phyloP scores from a whole-genome alignment of 805 yeast genomes.

The Yarrowia sp. region DNA sequence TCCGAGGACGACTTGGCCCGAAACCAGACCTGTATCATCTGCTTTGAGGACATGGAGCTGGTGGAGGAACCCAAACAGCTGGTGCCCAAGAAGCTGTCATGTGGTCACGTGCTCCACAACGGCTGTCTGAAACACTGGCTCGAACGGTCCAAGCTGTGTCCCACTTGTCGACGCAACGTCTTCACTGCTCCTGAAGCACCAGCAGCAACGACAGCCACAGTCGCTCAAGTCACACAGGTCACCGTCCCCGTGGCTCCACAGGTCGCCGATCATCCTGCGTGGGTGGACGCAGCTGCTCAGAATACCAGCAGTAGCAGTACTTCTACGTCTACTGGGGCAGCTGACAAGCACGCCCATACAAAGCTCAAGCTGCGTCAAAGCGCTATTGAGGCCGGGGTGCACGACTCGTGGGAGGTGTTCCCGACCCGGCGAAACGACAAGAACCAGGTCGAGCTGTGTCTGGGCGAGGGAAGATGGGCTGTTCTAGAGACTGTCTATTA shows the following conservation, averaged over 20 bases:
- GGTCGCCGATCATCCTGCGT: conserved; percentile 23
- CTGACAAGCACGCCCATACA: background rate
- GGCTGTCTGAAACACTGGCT: conserved; percentile 94
- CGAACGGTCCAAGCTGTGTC: conserved; percentile 90
- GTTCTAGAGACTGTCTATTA: conserved; percentile 30
- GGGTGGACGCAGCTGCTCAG: conserved; percentile 13
- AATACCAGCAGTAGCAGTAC: background rate
- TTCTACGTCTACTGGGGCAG: background rate
- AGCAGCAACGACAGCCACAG: background rate
- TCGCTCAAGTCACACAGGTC: conserved; percentile 4
- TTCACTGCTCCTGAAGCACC: conserved; percentile 46
- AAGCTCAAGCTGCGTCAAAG: conserved; percentile 23
- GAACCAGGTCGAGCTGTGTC: conserved; percentile 19
- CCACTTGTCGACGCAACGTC: conserved; percentile 83
- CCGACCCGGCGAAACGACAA: conserved; percentile 27
- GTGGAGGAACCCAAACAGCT: conserved; percentile 53
- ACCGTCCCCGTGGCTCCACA: conserved; percentile 11
- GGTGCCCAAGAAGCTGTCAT: conserved; percentile 75
- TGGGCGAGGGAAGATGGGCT: conserved; percentile 33
- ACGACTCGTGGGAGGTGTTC: conserved; percentile 37
- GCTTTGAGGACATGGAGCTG: conserved; percentile 85
- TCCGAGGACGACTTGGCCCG: conserved; percentile 64
- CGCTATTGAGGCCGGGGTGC: conserved; percentile 31
- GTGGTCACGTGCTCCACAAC: conserved; percentile 88
- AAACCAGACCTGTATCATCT: conserved; percentile 78